A percentile compares a stretch with the other conserved stretches of the same genome.
These are phyloP conservation scores for Scutellaria barbata DNA, from an alignment of 257 asterid species.

Conservation along the genomic window DNA sequence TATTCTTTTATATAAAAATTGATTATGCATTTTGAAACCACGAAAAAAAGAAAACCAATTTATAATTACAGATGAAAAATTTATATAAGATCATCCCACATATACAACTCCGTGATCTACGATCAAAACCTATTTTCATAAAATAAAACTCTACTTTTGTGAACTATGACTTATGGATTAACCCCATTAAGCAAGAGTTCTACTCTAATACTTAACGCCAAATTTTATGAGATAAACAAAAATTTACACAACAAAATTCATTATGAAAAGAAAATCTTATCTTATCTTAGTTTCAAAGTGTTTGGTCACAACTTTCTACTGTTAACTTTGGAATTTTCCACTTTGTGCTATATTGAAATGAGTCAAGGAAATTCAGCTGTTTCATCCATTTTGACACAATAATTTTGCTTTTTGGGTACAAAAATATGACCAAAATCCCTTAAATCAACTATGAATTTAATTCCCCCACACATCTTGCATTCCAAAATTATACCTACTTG, in stretches of 20 bases:
- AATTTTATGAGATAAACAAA: too few species aligned
- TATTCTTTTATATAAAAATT: too few species aligned
- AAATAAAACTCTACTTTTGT: too few species aligned
- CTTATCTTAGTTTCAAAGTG: background rate
- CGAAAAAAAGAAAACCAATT: too few species aligned
- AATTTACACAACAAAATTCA: background rate
- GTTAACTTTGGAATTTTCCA: slow-evolving; percentile 19
- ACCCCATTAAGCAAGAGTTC: too few species aligned
- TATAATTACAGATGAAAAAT: too few species aligned
- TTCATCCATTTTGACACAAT: slow-evolving; percentile 3
- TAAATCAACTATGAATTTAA: background rate
- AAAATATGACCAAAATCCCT: background rate
- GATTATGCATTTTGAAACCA: too few species aligned
- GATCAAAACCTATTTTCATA: too few species aligned
- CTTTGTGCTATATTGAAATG: background rate
- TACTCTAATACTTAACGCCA: too few species aligned
- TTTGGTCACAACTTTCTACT: background rate
- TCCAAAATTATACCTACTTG: background rate
- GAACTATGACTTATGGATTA: too few species aligned
- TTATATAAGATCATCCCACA: too few species aligned
- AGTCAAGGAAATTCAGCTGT: slow-evolving; percentile 27
- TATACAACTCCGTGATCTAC: too few species aligned
- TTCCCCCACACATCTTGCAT: background rate
- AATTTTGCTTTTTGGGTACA: background rate
- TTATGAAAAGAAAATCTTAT: background rate